These are phyloP conservation scores for Trypanosomatidae sp. DNA, from an alignment of 208 protist species.

Conservation along the genomic window DNA sequence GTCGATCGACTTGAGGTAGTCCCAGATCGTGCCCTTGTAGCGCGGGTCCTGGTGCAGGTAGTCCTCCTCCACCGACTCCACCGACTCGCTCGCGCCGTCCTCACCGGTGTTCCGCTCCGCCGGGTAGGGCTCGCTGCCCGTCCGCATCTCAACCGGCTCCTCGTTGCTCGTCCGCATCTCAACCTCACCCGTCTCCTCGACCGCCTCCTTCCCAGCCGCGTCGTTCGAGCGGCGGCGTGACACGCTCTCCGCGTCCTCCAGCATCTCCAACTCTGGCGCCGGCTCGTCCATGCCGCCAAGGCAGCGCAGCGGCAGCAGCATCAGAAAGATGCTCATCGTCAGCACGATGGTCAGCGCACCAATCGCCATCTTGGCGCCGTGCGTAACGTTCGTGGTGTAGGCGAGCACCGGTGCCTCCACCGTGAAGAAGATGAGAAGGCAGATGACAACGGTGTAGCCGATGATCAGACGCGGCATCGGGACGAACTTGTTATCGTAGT, in stretches of 20 bases:
- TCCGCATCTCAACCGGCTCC: background rate
- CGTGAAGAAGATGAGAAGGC: constrained; percentile 57
- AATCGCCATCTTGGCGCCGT: constrained; percentile 28
- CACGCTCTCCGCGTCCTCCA: constrained; percentile 3
- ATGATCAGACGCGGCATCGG: constrained; percentile 42
- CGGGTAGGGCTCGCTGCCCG: too few species aligned
- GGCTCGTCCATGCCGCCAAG: constrained; percentile 56
- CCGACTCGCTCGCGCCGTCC: background rate
- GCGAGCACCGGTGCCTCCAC: constrained; percentile 50
- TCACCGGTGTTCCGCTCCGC: too few species aligned
- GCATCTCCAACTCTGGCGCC: constrained; percentile 8
- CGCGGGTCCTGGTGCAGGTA: constrained; percentile 46
- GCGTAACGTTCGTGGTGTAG: constrained; percentile 36
- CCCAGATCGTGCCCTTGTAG: constrained; percentile 44
- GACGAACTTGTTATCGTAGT: constrained; percentile 62
- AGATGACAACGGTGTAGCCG: constrained; percentile 41
- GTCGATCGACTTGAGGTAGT: constrained; percentile 37
- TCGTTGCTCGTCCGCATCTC: constrained; percentile 14
- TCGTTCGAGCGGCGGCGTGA: too few species aligned
- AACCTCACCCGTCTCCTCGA: too few species aligned
- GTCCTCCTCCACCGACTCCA: constrained; percentile 7
- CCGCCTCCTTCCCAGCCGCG: too few species aligned
- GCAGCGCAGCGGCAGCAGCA: constrained; percentile 41
- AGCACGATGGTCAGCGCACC: constrained; percentile 43
- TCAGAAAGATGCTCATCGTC: constrained; percentile 38